Conservation (phyloP, 495 filamentous ascomycete genomes). For the Cetradonia linearis region DNA sequence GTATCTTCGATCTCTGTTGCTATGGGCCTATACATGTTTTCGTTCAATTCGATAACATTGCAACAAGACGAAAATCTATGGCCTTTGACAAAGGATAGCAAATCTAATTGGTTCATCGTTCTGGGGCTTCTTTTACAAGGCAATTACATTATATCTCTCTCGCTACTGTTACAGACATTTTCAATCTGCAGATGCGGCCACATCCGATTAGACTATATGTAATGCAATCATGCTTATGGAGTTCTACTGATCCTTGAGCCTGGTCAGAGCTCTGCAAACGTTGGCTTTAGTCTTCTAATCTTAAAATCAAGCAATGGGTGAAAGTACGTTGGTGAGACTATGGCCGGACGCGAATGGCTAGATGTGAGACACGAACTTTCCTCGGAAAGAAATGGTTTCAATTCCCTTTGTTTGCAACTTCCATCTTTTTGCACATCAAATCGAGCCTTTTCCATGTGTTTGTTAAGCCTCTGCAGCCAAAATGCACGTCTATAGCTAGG, state of each 20-base stretch:
- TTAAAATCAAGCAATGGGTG: not conserved
- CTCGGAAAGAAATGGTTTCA: not conserved
- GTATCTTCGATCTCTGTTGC: too few species aligned
- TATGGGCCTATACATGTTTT: not conserved
- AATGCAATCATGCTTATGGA: not conserved
- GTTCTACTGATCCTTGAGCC: not conserved
- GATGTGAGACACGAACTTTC: not conserved
- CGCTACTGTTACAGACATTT: not conserved
- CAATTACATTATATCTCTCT: not conserved
- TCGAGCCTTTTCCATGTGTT: too few species aligned
- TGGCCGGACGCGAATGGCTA: not conserved
- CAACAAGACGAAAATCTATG: too few species aligned
- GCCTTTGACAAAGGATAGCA: not conserved
- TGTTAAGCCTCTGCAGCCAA: too few species aligned
- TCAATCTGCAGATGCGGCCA: too few species aligned
- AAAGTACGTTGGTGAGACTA: not conserved
- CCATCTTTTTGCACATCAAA: too few species aligned
- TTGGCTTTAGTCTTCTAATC: not conserved
- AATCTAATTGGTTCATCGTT: not conserved
- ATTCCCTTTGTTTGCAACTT: not conserved
- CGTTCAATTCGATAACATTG: not conserved
- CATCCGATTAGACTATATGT: too few species aligned
- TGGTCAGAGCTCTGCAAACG: not conserved
- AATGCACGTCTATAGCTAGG: not conserved
- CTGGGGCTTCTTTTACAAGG: too few species aligned